Conservation (phyloP, 495 filamentous ascomycete genomes). For the Neurospora pannonica region DNA sequence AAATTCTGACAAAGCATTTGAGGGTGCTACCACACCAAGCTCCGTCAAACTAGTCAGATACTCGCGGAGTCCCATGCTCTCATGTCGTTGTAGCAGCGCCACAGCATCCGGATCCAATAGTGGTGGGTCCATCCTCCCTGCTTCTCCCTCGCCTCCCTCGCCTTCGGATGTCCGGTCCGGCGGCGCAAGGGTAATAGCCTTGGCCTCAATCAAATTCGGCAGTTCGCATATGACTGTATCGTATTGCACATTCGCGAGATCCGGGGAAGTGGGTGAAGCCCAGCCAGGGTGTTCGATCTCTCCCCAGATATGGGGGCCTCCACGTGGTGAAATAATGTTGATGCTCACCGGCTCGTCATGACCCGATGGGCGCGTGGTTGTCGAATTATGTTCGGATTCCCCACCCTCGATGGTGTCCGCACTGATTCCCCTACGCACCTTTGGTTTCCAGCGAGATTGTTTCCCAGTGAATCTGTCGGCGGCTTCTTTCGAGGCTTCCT, state of each 20-base stretch:
- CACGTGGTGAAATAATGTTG: constrained; percentile 20
- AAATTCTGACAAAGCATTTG: constrained; percentile 51
- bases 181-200: constrained; percentile 75
- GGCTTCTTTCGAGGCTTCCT: background rate
- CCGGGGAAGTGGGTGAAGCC: constrained; percentile 64
- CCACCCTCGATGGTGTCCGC: constrained; percentile 1
- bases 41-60: constrained; percentile 65
- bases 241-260: constrained; percentile 74
- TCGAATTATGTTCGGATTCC: constrained; percentile 10
- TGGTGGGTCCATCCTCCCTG: constrained; percentile 15
- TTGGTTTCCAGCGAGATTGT: background rate
- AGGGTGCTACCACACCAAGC: constrained; percentile 53
- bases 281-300: constrained; percentile 78
- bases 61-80: constrained; percentile 66
- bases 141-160: constrained; percentile 2
- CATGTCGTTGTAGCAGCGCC: constrained; percentile 59
- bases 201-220: constrained; percentile 86
- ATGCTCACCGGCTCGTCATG: background rate
- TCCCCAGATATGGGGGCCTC: constrained; percentile 53
- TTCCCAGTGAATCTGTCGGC: background rate
- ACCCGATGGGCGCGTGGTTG: background rate
- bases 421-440: constrained; percentile 3
- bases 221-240: constrained; percentile 74
- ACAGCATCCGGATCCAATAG: constrained; percentile 50
- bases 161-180: constrained; percentile 40